Percentiles rank a stretch among this genome's conserved stretches.
phyloP scores from a whole-genome alignment of 2,329 filamentous ascomycete species.

The Talaromyces piceae region DNA sequence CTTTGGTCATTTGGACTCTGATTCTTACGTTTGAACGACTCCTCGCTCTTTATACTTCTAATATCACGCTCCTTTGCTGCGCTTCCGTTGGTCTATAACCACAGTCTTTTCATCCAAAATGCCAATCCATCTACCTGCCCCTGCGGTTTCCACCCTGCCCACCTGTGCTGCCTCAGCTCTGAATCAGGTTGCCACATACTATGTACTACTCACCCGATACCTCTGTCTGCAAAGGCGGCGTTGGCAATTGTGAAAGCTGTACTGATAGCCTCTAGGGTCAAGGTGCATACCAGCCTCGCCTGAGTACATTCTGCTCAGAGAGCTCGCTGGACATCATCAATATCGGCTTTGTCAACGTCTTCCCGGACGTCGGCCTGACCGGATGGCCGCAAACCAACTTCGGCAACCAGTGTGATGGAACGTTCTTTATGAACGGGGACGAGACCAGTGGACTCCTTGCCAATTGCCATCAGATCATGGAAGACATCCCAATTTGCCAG shows the following conservation, averaged over 20 bases:
- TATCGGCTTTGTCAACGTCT: constrained; percentile 49
- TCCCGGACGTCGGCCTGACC: constrained; percentile 40
- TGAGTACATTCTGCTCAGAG: constrained; percentile 47
- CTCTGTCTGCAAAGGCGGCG: constrained; percentile 39
- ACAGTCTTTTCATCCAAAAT: background rate
- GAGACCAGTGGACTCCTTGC: constrained; percentile 35
- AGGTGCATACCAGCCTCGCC: constrained; percentile 41
- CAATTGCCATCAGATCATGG: constrained; percentile 37
- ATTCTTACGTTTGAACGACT: constrained; percentile 33
- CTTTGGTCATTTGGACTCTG: constrained; percentile 33
- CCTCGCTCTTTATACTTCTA: constrained; percentile 27
- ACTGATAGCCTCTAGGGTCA: constrained; percentile 38
- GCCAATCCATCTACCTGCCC: background rate
- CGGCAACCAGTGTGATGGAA: constrained; percentile 46
- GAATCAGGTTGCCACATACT: constrained; percentile 9
- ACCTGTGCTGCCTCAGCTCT: constrained; percentile 1
- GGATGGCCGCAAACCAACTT: constrained; percentile 50
- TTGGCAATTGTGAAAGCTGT: constrained; percentile 47
- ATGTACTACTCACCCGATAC: too few relatives aligned
- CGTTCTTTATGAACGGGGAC: constrained; percentile 28
- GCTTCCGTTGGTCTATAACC: constrained; percentile 19
- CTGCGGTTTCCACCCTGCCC: background rate
- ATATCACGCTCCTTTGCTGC: constrained; percentile 1
- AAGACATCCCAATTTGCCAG: constrained; percentile 41
- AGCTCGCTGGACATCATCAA: constrained; percentile 49